Evolutionary conservation across 768 basidiomycete species (phyloP).

Genomic region (Rhizopogon rudus): DNA sequence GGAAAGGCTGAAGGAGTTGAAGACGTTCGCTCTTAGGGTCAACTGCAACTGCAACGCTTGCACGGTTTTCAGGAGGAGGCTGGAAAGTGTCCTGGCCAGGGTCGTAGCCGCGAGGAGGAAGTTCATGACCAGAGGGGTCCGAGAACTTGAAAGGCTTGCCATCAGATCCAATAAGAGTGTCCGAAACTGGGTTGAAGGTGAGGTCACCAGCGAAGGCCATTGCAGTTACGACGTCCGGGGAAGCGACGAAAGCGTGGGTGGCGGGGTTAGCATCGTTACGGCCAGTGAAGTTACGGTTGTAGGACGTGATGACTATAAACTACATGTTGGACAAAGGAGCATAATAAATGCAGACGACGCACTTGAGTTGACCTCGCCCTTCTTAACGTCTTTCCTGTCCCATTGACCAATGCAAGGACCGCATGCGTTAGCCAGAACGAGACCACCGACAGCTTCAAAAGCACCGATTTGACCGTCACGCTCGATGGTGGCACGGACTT

Average conservation of each 20-base stretch:
- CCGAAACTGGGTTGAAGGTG: slow-evolving; percentile 95
- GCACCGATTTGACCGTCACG: slow-evolving; percentile 90
- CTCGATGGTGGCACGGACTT: slow-evolving; percentile 95
- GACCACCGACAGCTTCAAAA: slow-evolving; percentile 84
- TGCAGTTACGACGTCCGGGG: slow-evolving; percentile 94
- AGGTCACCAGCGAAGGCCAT: slow-evolving; percentile 93
- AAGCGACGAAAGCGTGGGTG: slow-evolving; percentile 94
- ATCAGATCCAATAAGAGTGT: slow-evolving; percentile 80
- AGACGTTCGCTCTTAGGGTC: slow-evolving; percentile 84
- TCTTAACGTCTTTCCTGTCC: slow-evolving; percentile 96
- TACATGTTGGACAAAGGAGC: background rate
- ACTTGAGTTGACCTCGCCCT: slow-evolving; percentile 97
- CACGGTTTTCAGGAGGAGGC: slow-evolving; percentile 83
- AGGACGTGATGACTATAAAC: slow-evolving; percentile 86
- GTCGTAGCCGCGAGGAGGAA: slow-evolving; percentile 94
- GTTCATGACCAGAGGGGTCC: slow-evolving; percentile 86
- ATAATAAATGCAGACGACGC: slow-evolving; percentile 23
- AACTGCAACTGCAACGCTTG: slow-evolving; percentile 82
- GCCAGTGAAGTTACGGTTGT: slow-evolving; percentile 99
- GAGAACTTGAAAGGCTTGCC: slow-evolving; percentile 98
- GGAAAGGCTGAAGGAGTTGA: slow-evolving; percentile 86
- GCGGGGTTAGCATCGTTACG: slow-evolving; percentile 99
- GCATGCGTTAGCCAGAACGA: slow-evolving; percentile 97
- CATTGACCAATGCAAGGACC: slow-evolving; percentile 99
- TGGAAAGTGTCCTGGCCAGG: slow-evolving; percentile 98